Base-by-base conservation (phyloP, 768 basidiomycete genomes). In the Kwoniella europaea region DNA sequence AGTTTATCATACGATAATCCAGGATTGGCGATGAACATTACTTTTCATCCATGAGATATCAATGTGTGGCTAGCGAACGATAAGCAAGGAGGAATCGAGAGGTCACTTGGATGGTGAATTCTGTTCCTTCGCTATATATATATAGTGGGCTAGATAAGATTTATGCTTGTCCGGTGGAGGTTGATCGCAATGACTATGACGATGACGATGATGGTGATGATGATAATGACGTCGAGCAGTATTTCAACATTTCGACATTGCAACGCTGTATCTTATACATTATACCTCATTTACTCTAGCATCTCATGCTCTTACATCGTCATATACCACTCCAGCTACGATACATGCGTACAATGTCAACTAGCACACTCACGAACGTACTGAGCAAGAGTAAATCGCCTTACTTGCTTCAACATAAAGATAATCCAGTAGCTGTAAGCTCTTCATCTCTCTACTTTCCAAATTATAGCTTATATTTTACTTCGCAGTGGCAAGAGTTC, bases 401-500 rank as follows among this genome's bases (percentile, higher is more conserved):
- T 0, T 81, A 81, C 58, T 57, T 81, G 41, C 66, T 81, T 10
- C 80, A 81, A 53, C 80, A 81, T 61, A 72, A 75, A 65, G 69
- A 75, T 27, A 81, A 81, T 55, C 80, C 80, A 7, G 79, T 80
- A 4, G 77, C 77, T 5, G 79, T 77, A 44, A 71, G 79, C 35
- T 61, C 7, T 16, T 46, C 27, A 52, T 5, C 2, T 12, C 18
- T n/a, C 46, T 4, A 13, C 12, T 16, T 5, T 50, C 46, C 18
- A 13, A 4, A 10, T 16, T 6, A 4, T 10, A 50, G 29, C 59
- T 60, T 3, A 29, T 42, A 43, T n/a, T 56, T 3, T 50, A n/a
- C 59, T 68, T 35, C 4, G 6, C 65, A 81, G 76, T 81, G 80
- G 80, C 80, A 81, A 74, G 78, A 81, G 69, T 81, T 77, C 73